A percentile compares a stretch with the other conserved stretches of the same genome.
Conservation (phyloP, 2,329 filamentous ascomycete genomes). For the Ophioceras dolichostomum region DNA sequence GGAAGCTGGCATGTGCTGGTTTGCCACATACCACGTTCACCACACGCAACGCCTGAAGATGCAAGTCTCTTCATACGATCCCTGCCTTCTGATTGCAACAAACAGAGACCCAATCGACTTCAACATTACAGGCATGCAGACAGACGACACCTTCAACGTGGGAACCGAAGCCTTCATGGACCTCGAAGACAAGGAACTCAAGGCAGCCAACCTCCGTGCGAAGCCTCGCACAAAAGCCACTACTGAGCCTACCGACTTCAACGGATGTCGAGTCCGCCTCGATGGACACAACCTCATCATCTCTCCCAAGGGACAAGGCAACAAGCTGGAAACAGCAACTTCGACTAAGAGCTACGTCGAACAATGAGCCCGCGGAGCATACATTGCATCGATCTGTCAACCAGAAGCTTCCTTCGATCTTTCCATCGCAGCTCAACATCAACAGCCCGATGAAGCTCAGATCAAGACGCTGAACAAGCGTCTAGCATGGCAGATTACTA, state of each 20-base stretch:
- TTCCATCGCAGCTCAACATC: background rate
- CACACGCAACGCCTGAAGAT: too few relatives aligned
- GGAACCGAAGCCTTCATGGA: background rate
- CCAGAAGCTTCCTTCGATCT: background rate
- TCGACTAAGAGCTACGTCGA: background rate
- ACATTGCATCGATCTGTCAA: background rate
- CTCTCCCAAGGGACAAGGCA: background rate
- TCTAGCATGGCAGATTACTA: background rate
- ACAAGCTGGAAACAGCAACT: background rate
- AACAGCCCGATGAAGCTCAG: background rate
- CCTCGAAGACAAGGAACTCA: background rate
- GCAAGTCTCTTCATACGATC: background rate
- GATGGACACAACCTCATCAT: too few relatives aligned
- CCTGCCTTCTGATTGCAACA: background rate
- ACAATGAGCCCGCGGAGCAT: background rate
- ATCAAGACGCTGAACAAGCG: background rate
- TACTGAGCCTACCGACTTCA: too few relatives aligned
- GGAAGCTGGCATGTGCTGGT: background rate
- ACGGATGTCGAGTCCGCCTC: too few relatives aligned
- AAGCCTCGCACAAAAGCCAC: too few relatives aligned
- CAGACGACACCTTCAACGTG: background rate
- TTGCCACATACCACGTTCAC: background rate
- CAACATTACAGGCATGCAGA: background rate
- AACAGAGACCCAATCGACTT: background rate
- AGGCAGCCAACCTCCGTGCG: background rate